Evolutionary conservation across 1,284 basidiomycete species (phyloP), one percentile per base, ranked within the genome.

Genomic region (Mycena citricolor): DNA sequence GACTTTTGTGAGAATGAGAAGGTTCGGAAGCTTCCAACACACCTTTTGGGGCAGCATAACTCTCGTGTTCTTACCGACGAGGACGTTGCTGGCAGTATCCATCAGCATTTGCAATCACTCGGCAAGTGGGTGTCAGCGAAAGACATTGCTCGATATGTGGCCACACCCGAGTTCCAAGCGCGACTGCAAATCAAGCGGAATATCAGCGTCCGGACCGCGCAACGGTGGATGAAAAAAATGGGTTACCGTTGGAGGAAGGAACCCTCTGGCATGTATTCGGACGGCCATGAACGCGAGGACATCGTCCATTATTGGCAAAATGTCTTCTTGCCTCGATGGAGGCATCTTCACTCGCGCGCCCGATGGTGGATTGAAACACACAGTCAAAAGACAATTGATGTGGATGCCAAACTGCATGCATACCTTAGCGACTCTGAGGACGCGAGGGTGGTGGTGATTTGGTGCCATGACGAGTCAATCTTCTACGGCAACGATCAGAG

Each of bases 401-500:
- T 55, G 49, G 34, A 55, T 7, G 25, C 24, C 4, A 58, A 16
- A 50, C 10, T 16, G 41, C 58, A 45, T 43, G 55, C 26, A 50
- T 61, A 54, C 8, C 57, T 23, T 52, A 47, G 39, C 53, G 7
- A 24, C 28, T 2, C 24, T 52, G 8, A 58, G 61, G 56, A 20
- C 19, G 24, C 17, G 5, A 20, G 21, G 14, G 21, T 32, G 4
- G 31, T 10, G 4, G 33, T 56, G 17, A 25, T 55, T 10, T 61
- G 56, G 57, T 54, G 48, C 45, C 60, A 62, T 30, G 48, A 61
- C 42, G 56, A 63, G 39, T 64, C 59, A 25, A 64, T 54, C 4
- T 66, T 62, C 44, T 66, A 63, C 56, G 61, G 57, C 20, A 42
- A 66, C 49, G 57, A 66, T 43, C 52, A 54, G 1, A 38, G 43